Percentiles rank a stretch among this genome's conserved stretches.
Conservation (phyloP, 2,329 filamentous ascomycete genomes). For the Paracamarosporium sp. region DNA sequence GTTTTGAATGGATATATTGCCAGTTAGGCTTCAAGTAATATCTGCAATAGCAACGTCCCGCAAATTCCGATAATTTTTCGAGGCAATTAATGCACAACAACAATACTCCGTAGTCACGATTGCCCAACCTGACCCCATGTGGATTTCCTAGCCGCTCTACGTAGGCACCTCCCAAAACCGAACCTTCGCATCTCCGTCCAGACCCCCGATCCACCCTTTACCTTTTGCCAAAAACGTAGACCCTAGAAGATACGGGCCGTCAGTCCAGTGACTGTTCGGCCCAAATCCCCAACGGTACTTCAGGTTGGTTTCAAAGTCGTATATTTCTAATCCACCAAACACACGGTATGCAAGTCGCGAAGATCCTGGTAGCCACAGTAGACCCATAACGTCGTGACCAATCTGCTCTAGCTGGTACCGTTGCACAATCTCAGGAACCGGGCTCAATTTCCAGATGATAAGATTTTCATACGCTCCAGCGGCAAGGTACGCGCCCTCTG, state of each 20-base stretch:
- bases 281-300: slow-evolving; percentile 7
- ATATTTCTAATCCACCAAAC: slow-evolving; percentile 4
- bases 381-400: background rate
- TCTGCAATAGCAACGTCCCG: background rate
- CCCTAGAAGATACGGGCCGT: background rate
- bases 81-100: too few relatives aligned
- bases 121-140: background rate
- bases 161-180: background rate
- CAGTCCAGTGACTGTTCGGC: background rate
- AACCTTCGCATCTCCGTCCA: background rate
- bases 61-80: too few relatives aligned
- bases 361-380: background rate
- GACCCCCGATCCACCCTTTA: background rate
- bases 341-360: slow-evolving; percentile 1
- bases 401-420: background rate
- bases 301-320: slow-evolving; percentile 9
- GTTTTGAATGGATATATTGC: too few relatives aligned
- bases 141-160: background rate
- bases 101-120: background rate
- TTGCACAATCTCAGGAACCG: background rate
- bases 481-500: slow-evolving; percentile 2
- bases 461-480: background rate
- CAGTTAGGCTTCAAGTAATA: too few relatives aligned
- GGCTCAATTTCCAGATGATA: background rate
- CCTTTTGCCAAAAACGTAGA: background rate